Evolutionary conservation across 1,139 yeast species (phyloP).

Genomic region (Taphrina betulina): DNA sequence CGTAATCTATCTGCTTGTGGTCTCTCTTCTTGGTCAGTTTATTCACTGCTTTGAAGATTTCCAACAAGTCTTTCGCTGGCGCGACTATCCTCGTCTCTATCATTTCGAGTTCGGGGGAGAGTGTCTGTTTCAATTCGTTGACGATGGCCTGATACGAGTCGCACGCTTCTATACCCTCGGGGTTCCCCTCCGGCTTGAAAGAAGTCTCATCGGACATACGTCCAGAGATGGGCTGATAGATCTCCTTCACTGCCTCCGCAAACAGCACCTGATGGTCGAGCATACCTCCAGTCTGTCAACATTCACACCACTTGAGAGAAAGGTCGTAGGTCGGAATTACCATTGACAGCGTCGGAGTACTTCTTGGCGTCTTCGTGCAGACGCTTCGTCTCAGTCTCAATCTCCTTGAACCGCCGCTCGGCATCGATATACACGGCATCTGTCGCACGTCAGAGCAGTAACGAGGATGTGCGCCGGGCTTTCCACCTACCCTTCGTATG

Average conservation of each 20-base stretch:
- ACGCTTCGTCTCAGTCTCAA: constrained; percentile 85
- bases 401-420: constrained; percentile 88
- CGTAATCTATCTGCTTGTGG: constrained; percentile 92
- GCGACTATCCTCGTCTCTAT: constrained; percentile 83
- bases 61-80: constrained; percentile 88
- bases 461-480: no score
- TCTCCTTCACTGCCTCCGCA: constrained; percentile 89
- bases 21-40: constrained; percentile 95
- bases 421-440: constrained; percentile 94
- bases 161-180: constrained; percentile 92
- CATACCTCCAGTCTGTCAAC: constrained; percentile 49
- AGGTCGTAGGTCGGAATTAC: constrained; percentile 44
- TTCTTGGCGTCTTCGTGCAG: constrained; percentile 85
- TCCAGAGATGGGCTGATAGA: constrained; percentile 94
- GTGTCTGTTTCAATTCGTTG: constrained; percentile 73
- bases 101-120: constrained; percentile 89
- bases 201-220: constrained; percentile 85
- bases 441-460: constrained; percentile 58
- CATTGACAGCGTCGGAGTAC: constrained; percentile 86
- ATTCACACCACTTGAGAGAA: no score
- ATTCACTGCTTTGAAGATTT: constrained; percentile 74
- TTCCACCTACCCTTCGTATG: constrained; percentile 24
- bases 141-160: constrained; percentile 89
- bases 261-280: constrained; percentile 88
- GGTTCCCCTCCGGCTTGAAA: constrained; percentile 84